Evolutionary conservation across 345 rosid genomes (phyloP), one percentile per base, ranked within the genome.

Genomic region (Rubroshorea leprosula): DNA sequence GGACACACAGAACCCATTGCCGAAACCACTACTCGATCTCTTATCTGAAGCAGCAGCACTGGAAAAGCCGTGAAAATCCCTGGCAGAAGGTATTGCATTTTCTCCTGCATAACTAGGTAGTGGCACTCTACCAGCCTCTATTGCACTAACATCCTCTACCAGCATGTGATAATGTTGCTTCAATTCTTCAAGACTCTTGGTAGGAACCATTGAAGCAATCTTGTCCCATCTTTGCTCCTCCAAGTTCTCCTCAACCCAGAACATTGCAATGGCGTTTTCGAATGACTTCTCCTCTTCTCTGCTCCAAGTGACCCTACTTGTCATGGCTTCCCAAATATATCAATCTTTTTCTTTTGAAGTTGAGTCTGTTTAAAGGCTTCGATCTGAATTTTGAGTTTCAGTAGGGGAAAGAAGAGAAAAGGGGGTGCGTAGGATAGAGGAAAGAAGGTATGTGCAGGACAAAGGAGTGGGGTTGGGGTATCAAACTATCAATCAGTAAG

Each of bases 241-340:
- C 5, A 73, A 71, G 24, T 71, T 83, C n/a, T 65, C 79, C 19
- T 71, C 76, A 31, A 27, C 58, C 71, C 86, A 85, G 70, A 85
- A 86, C 78, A 70, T 61, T 0, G 97, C 97, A 45, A 90, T 83
- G 50, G 83, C 86, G 53, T 78, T 79, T 69, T 90, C 96, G 48
- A 90, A 90, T 9, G 87, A 81, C 57, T 76, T 87, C 26, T 90
- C 94, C 58, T 87, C 97, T 63, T 83, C 97, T 64, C 77, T 82
- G 71, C 79, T 87, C 97, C 97, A 90, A 45, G 56, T 60, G 26
- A 53, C 61, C 57, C 66, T 68, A 68, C 70, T 74, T 51, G 76
- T 78, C 95, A 84, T 83, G 47, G 38, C 53, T 73, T 20, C 39
- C 38, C 43, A 53, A 31, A 23, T 23, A 23, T 23, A 16, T 3